Evolutionary conservation across 352 stramenopile genomes (phyloP).

Genomic region (Phytopythium aichiense): DNA sequence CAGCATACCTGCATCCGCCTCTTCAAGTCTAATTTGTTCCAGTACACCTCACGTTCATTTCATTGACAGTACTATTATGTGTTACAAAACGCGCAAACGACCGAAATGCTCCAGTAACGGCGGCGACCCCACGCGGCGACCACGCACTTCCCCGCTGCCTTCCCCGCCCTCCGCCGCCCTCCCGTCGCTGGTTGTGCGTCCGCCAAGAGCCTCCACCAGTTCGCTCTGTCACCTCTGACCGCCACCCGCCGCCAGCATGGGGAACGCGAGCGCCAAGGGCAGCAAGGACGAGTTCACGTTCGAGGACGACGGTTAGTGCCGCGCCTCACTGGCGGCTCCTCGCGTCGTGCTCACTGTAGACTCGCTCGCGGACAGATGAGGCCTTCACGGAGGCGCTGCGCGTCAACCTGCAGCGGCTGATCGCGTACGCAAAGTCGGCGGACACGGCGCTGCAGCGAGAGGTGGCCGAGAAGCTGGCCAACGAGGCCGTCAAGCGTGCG

Average conservation of each 20-base stretch:
- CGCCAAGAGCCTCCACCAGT: neutral
- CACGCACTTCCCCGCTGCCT: no score
- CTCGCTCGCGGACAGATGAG: slow-evolving; percentile 49
- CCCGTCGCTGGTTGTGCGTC: neutral
- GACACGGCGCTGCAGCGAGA: slow-evolving; percentile 88
- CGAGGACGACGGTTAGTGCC: slow-evolving; percentile 51
- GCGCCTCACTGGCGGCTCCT: neutral
- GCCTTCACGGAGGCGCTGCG: slow-evolving; percentile 85
- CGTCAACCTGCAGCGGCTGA: slow-evolving; percentile 89
- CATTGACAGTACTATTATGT: no score
- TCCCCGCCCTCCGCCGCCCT: no score
- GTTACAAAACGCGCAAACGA: no score
- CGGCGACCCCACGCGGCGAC: no score
- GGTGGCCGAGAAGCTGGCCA: slow-evolving; percentile 93
- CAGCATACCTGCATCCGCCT: neutral
- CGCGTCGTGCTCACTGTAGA: neutral
- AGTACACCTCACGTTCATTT: no score
- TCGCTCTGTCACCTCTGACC: neutral
- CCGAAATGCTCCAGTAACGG: no score
- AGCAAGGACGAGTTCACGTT: slow-evolving; percentile 84
- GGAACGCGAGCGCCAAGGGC: slow-evolving; percentile 55
- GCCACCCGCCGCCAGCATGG: slow-evolving; percentile 20
- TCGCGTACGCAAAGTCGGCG: slow-evolving; percentile 91
- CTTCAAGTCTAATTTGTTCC: neutral
- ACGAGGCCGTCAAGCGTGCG: slow-evolving; percentile 92